Evolutionary conservation across 441 rosid genomes (phyloP), one percentile per base, ranked within the genome.

Genomic region (Dalechampia spathulata): DNA sequence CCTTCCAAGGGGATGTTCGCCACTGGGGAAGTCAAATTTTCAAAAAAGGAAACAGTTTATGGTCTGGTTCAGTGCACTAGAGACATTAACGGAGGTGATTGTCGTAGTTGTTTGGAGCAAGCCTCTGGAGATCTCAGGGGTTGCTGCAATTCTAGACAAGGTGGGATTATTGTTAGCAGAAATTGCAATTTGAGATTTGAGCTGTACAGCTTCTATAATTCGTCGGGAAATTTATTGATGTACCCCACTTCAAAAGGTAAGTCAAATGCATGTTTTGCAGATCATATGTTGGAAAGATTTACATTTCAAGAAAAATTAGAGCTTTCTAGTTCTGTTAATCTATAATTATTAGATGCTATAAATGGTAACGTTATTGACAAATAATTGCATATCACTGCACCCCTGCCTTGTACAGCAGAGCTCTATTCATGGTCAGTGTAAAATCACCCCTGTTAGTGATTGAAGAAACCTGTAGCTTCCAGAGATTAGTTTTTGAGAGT

Each of bases 51-150:
- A 22, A 62, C 39, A 6, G 15, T 74, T 3, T 61, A 63, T 28
- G 65, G 67, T 42, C 70, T 66, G 17, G 68, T 63, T 10, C 72
- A 74, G 57, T 74, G 75, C 43, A 66, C 68, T 3, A 48, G 68
- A 42, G 72, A 60, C 54, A 70, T 70, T 7, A 1, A 19, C 0
- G 11, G 22, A 16, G 2, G 0, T 7, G 62, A 66, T 1, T 70
- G 78, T 32, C 0, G 5, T 0, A 44, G 0, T 8, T 74, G 78
- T 37, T 53, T 57, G 65, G 49, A 0, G 7, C 2, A 20, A 34
- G 66, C 66, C 16, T n/a, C 25, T 6, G 39, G 15, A 16, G 66
- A 62, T 15, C 72, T 74, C 5, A 0, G 9, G 0, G 16, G n/a
- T n/a, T 56, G 60, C 28, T 70, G 63, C 43, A n/a, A 26, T 44